phyloP scores from a whole-genome alignment of 352 stramenopile species.

The Phytophthora pini region DNA sequence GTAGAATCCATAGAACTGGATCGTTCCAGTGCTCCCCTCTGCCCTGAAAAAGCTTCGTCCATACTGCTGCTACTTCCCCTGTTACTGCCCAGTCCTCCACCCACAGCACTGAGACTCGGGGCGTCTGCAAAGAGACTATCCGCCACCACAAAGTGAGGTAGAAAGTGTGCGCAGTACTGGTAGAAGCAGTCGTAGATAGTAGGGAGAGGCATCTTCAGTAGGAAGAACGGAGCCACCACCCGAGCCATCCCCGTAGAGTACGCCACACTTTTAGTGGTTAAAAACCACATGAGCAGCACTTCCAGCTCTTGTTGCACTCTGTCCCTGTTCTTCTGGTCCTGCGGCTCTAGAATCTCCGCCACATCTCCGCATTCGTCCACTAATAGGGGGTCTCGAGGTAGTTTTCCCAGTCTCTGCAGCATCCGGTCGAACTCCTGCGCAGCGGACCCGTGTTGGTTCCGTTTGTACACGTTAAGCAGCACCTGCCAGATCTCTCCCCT shows the following conservation, averaged over 20 bases:
- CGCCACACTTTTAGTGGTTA: conserved; percentile 80
- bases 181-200: conserved; percentile 90
- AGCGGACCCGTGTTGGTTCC: conserved; percentile 72
- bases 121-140: conserved; percentile 44
- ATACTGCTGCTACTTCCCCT: conserved; percentile 41
- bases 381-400: conserved; percentile 69
- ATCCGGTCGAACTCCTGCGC: conserved; percentile 82
- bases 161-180: conserved; percentile 77
- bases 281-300: conserved; percentile 81
- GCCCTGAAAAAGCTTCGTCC: conserved; percentile 27
- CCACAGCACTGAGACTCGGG: neutral
- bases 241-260: conserved; percentile 81
- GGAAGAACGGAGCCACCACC: conserved; percentile 77
- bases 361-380: conserved; percentile 62
- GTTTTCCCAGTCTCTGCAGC: conserved; percentile 63
- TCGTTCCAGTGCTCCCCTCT: conserved; percentile 19
- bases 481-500: conserved; percentile 85
- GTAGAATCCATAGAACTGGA: conserved; percentile 50
- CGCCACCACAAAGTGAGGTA: conserved; percentile 74
- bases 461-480: conserved; percentile 82
- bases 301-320: conserved; percentile 70
- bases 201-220: conserved; percentile 69
- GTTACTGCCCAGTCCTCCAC: conserved; percentile 14
- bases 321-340: conserved; percentile 28
- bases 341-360: conserved; percentile 42